phyloP scores from a whole-genome alignment of 164 flowering plant genomes.

The Saururus chinensis region DNA sequence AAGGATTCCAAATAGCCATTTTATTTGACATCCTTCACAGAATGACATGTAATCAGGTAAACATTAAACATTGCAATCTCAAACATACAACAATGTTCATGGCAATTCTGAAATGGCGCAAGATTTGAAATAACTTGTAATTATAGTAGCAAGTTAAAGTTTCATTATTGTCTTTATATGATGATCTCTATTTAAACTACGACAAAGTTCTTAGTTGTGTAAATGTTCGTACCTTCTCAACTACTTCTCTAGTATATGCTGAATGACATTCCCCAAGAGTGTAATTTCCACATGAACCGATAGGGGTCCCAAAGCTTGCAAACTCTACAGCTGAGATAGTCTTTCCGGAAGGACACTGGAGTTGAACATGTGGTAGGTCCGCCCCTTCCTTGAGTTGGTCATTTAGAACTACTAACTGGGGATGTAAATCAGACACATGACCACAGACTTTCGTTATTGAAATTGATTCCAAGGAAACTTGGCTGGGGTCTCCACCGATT shows the following conservation, averaged over 20 bases:
- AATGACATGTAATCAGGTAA: no score
- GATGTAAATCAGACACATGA: not conserved
- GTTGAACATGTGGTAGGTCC: slow-evolving; percentile 10
- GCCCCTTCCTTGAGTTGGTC: not conserved
- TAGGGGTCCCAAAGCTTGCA: slow-evolving; percentile 60
- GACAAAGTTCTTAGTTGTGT: not conserved
- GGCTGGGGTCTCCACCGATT: slow-evolving; percentile 45
- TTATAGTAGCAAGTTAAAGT: no score
- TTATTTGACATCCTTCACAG: no score
- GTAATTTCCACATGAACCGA: slow-evolving; percentile 34
- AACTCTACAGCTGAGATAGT: slow-evolving; percentile 36
- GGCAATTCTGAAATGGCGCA: no score
- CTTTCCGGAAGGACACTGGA: slow-evolving; percentile 33
- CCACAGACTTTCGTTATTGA: slow-evolving; percentile 1
- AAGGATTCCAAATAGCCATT: no score
- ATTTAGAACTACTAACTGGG: not conserved
- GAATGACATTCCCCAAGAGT: slow-evolving; percentile 44
- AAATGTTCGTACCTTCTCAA: slow-evolving; percentile 32
- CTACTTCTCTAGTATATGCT: slow-evolving; percentile 22
- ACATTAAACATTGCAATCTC: no score
- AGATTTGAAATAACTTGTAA: no score
- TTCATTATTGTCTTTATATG: no score
- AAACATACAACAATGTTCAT: no score
- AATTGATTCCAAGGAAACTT: slow-evolving; percentile 39
- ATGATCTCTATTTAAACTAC: no score